Conservation (phyloP, 2,329 filamentous ascomycete genomes). For the Emergomyces pasteurianus region DNA sequence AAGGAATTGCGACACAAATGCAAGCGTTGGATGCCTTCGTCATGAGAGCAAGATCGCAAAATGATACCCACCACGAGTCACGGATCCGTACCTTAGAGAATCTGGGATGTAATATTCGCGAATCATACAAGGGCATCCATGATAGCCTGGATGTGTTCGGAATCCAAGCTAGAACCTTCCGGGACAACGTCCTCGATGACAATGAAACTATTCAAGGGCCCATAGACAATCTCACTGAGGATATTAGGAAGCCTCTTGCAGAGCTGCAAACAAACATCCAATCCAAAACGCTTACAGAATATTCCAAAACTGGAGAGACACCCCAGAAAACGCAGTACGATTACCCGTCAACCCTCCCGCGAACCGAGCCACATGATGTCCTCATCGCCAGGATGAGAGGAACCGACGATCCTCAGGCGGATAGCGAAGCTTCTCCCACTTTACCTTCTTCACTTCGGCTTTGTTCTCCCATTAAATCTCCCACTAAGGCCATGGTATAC, state of each 20-base stretch:
- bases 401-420: slow-evolving; percentile 20
- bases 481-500: slow-evolving; percentile 42
- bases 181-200: slow-evolving; percentile 53
- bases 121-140: slow-evolving; percentile 60
- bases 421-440: slow-evolving; percentile 12
- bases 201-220: slow-evolving; percentile 47
- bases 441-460: slow-evolving; percentile 14
- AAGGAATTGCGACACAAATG: slow-evolving; percentile 80
- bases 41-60: slow-evolving; percentile 65
- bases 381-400: slow-evolving; percentile 42
- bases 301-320: slow-evolving; percentile 72
- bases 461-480: slow-evolving; percentile 19
- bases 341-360: slow-evolving; percentile 68
- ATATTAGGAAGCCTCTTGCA: slow-evolving; percentile 56
- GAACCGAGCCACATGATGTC: slow-evolving; percentile 53
- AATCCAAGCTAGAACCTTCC: slow-evolving; percentile 56
- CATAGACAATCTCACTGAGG: slow-evolving; percentile 46
- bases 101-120: slow-evolving; percentile 56
- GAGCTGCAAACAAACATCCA: slow-evolving; percentile 60
- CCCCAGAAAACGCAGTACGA: slow-evolving; percentile 70
- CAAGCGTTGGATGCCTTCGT: slow-evolving; percentile 84
- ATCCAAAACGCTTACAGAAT: slow-evolving; percentile 58
- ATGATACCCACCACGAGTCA: slow-evolving; percentile 60
- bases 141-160: slow-evolving; percentile 58
- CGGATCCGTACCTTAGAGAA: slow-evolving; percentile 55